These are phyloP conservation scores for Cercospora zeae-maydis DNA, from an alignment of 2,329 filamentous ascomycete species.

Conservation along the genomic window DNA sequence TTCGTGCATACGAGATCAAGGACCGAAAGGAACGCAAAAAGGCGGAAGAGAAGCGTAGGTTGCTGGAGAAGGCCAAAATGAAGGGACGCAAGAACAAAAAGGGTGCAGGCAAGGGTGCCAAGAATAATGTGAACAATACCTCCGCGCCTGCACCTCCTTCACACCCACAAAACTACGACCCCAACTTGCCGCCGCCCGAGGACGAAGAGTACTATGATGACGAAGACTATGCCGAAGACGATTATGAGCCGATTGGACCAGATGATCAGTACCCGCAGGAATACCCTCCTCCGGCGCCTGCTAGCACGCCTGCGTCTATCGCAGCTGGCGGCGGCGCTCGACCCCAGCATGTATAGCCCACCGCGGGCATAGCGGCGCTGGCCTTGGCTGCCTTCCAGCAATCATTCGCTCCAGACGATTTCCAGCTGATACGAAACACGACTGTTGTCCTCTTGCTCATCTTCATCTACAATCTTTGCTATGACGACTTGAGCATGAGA, in stretches of 20 bases:
- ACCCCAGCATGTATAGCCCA: slow-evolving; percentile 22
- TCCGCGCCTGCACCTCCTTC: slow-evolving; percentile 19
- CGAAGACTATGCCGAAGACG: slow-evolving; percentile 31
- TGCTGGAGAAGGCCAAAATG: slow-evolving; percentile 90
- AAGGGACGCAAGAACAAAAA: slow-evolving; percentile 90
- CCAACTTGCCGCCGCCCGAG: slow-evolving; percentile 30
- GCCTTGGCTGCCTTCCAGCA: slow-evolving; percentile 5
- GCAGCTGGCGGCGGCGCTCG: slow-evolving; percentile 16
- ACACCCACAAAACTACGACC: slow-evolving; percentile 30
- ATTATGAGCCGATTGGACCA: slow-evolving; percentile 30
- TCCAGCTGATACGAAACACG: neutral
- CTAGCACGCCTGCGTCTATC: slow-evolving; percentile 19
- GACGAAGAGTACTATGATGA: slow-evolving; percentile 36
- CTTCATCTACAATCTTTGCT: neutral
- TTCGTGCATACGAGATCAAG: slow-evolving; percentile 90
- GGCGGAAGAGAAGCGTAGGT: slow-evolving; percentile 76
- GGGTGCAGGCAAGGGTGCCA: slow-evolving; percentile 57
- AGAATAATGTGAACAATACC: slow-evolving; percentile 26
- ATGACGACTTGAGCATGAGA: neutral
- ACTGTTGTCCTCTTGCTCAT: neutral
- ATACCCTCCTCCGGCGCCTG: slow-evolving; percentile 27
- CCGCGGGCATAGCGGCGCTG: slow-evolving; percentile 19
- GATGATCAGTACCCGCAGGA: slow-evolving; percentile 26
- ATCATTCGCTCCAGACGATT: neutral
- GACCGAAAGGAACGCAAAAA: slow-evolving; percentile 80